Conservation (phyloP, 2,329 filamentous ascomycete species). For the Aspergillus awamori region DNA sequence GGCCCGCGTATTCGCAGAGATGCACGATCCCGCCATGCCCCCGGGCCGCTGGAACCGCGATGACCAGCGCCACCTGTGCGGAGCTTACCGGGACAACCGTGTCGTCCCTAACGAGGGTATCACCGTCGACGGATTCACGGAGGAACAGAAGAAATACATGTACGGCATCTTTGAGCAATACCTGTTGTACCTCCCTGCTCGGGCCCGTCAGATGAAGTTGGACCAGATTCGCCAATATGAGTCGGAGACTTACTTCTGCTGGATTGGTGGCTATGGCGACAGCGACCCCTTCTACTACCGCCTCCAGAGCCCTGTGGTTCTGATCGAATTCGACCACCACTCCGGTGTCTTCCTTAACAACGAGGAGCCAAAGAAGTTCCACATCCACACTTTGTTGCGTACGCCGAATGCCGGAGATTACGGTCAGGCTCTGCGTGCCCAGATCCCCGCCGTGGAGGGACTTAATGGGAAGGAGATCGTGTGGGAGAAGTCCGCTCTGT, state of each 20-base stretch:
- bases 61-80: slow-evolving; percentile 76
- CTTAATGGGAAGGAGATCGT: slow-evolving; percentile 41
- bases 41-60: slow-evolving; percentile 72
- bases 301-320: slow-evolving; percentile 73
- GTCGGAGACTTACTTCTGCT: slow-evolving; percentile 75
- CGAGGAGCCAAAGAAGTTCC: slow-evolving; percentile 72
- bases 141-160: slow-evolving; percentile 58
- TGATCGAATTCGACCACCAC: slow-evolving; percentile 80
- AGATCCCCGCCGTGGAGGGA: slow-evolving; percentile 40
- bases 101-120: slow-evolving; percentile 74
- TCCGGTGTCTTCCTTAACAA: slow-evolving; percentile 77
- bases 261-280: slow-evolving; percentile 70
- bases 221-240: slow-evolving; percentile 59
- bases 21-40: slow-evolving; percentile 68
- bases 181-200: slow-evolving; percentile 66
- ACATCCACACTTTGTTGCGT: slow-evolving; percentile 73
- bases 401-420: slow-evolving; percentile 78
- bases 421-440: slow-evolving; percentile 57
- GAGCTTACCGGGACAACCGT: slow-evolving; percentile 77
- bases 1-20: slow-evolving; percentile 61
- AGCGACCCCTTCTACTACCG: slow-evolving; percentile 76
- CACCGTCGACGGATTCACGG: slow-evolving; percentile 49
- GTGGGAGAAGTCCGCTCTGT: slow-evolving; percentile 27
- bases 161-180: slow-evolving; percentile 65
- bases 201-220: slow-evolving; percentile 59